Conservation (phyloP, 1,284 basidiomycete genomes). For the Porodaedalea pini region DNA sequence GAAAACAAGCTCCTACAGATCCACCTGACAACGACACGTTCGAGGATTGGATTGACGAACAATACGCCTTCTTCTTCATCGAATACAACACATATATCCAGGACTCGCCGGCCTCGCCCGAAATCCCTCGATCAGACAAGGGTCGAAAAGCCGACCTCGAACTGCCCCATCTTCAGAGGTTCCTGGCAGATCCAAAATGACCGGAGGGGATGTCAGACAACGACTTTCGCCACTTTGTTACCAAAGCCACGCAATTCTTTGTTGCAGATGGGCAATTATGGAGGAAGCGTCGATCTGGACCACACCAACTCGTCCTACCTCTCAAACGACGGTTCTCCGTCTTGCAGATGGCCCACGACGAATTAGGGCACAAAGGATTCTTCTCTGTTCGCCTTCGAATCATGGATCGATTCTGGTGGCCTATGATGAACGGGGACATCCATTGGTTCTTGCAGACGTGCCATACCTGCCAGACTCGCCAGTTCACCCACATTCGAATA, state of each 20-base stretch:
- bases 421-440: conserved; percentile 28
- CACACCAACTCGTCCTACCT: neutral
- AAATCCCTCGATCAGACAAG: too few relatives aligned
- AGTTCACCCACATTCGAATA: conserved; percentile 31
- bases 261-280: too few relatives aligned
- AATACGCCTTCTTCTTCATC: neutral
- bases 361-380: conserved; percentile 27
- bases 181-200: too few relatives aligned
- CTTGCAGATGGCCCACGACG: conserved; percentile 25
- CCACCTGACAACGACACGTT: neutral
- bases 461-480: too few relatives aligned
- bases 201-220: too few relatives aligned
- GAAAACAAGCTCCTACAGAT: conserved; percentile 7
- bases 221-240: neutral
- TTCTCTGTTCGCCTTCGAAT: conserved; percentile 19
- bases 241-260: neutral
- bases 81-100: too few relatives aligned
- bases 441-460: conserved; percentile 35
- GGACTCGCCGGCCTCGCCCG: too few relatives aligned
- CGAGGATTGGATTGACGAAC: neutral
- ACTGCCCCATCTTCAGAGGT: too few relatives aligned
- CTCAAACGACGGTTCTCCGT: neutral
- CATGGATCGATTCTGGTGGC: conserved; percentile 30
- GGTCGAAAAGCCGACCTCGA: too few relatives aligned
- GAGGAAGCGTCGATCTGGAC: too few relatives aligned